These are phyloP conservation scores for Lyophyllum decastes DNA, from an alignment of 768 basidiomycete species.

Conservation along the genomic window DNA sequence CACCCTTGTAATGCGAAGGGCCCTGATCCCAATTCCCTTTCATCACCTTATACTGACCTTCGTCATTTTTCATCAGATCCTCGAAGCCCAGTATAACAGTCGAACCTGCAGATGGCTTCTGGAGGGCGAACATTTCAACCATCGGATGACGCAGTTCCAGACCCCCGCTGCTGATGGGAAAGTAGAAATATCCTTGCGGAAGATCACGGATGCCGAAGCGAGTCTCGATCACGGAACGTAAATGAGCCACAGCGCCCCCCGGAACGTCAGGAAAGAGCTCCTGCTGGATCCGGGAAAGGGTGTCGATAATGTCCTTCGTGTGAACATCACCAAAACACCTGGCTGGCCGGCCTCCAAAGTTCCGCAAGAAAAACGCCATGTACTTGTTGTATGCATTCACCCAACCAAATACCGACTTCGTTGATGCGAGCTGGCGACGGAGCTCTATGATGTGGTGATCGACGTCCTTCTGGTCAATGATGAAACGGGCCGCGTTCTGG, in stretches of 20 bases:
- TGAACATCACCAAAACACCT: slow-evolving; percentile 26
- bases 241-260: slow-evolving; percentile 23
- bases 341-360: slow-evolving; percentile 31
- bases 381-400: slow-evolving; percentile 35
- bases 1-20: background rate
- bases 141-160: slow-evolving; percentile 35
- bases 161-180: slow-evolving; percentile 29
- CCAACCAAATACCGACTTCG: slow-evolving; percentile 34
- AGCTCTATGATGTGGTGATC: slow-evolving; percentile 31
- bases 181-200: slow-evolving; percentile 31
- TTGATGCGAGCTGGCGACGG: slow-evolving; percentile 28
- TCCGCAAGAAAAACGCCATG: slow-evolving; percentile 31
- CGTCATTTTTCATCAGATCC: slow-evolving; percentile 26
- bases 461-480: slow-evolving; percentile 30
- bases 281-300: slow-evolving; percentile 28
- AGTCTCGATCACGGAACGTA: slow-evolving; percentile 27
- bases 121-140: slow-evolving; percentile 35
- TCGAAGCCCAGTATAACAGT: slow-evolving; percentile 14
- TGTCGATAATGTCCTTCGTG: slow-evolving; percentile 26
- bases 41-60: slow-evolving; percentile 18
- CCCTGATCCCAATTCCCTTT: slow-evolving; percentile 27
- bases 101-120: background rate
- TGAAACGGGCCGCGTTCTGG: slow-evolving; percentile 19
- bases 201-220: slow-evolving; percentile 29
- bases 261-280: slow-evolving; percentile 24